phyloP scores from a whole-genome alignment of 441 rosid species.

The Theobroma grandiflorum region DNA sequence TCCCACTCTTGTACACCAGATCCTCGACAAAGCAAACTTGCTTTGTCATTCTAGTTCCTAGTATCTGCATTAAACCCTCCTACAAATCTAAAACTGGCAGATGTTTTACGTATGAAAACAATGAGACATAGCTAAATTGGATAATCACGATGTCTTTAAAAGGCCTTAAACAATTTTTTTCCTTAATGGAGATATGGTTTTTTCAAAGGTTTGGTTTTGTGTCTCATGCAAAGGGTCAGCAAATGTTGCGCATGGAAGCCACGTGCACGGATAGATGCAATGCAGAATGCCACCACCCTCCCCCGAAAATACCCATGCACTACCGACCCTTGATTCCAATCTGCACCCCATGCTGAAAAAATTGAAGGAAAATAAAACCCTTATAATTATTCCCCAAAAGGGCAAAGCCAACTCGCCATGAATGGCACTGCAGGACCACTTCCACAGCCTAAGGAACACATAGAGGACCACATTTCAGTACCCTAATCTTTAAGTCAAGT shows the following conservation, averaged over 20 bases:
- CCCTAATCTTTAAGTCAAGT: not conserved
- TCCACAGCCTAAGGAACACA: conserved; percentile 42
- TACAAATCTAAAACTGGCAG: not conserved
- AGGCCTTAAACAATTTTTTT: not conserved
- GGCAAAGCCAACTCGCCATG: not conserved
- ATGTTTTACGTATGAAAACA: no score
- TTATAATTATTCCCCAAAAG: not conserved
- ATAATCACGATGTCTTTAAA: not conserved
- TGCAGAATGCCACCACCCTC: not conserved
- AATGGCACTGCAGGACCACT: conserved; percentile 40
- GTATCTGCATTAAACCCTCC: not conserved
- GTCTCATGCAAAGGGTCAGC: not conserved
- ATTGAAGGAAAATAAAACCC: not conserved
- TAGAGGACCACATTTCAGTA: conserved; percentile 33
- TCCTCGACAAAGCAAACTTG: conserved; percentile 9
- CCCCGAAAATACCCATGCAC: not conserved
- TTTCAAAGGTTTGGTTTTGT: not conserved
- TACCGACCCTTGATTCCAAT: not conserved
- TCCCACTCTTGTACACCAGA: conserved; percentile 16
- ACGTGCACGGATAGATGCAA: not conserved
- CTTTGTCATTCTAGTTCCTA: not conserved
- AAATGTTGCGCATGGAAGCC: conserved; percentile 3
- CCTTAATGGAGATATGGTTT: not conserved
- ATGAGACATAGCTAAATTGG: not conserved
- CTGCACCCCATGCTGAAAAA: not conserved